Evolutionary conservation across 352 stramenopile genomes (phyloP), one percentile per base, ranked within the genome.

Genomic region (Peronosclerospora sorghi): DNA sequence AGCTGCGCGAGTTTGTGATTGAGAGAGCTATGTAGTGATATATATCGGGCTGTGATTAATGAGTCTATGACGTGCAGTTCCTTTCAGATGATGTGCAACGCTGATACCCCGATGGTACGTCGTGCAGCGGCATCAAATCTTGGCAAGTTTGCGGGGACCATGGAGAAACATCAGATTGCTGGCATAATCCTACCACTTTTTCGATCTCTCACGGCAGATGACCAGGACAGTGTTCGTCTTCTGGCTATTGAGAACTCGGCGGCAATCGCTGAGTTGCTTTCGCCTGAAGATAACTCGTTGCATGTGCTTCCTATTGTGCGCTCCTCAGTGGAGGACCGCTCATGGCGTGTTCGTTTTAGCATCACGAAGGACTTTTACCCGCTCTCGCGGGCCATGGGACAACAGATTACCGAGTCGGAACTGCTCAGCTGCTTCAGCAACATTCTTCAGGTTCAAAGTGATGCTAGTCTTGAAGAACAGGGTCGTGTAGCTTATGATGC

Each of bases 141-240:
- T 44, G 73, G 74, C 19, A 89, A 89, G 71, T 71, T 90, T 41
- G 77, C 74, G 5, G 59, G 51, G 9, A 68, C 63, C 0, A 62
- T 90, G 54, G 74, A 89, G 58, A 83, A 84, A 51, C 74, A 89
- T 42, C 64, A 86, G 38, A 54, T 90, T 45, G 55, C 64, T 10
- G 58, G 46, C 42, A 54, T 84, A 32, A 66, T 91, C 26, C 47
- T 95, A 29, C 83, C 82, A 24, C 73, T 95, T n/a, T 95, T 94
- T 65, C 85, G 89, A 38, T 63, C 76, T 26, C 63, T 97, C 19
- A 94, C 82, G 44, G 62, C 64, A 17, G 91, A 97, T 61, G 89
- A 97, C 53, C 87, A 97, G 66, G 91, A 97, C 69, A 96, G 79
- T 37, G 89, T 97, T n/a, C 80, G 89, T 24, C 72, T 96, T 32